Conservation (phyloP, 75 land plant species). For the Pinus tabuliformis region DNA sequence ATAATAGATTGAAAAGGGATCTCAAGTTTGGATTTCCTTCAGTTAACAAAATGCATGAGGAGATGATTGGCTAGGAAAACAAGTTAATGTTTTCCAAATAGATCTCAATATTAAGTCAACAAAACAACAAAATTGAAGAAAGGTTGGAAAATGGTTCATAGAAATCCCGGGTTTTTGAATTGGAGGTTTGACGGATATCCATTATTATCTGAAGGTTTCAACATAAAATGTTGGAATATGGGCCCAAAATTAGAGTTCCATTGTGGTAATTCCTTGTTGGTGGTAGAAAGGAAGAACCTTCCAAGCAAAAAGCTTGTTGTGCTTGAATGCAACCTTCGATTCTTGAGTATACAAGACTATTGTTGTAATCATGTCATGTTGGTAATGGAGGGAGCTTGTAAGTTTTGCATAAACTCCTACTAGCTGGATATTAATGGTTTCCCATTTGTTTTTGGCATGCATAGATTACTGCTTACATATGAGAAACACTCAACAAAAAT, state of each 20-base stretch:
- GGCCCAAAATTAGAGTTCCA: slow-evolving; percentile 4
- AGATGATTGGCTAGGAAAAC: too few species aligned
- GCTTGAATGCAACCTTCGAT: slow-evolving; percentile 3
- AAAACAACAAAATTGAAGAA: too few species aligned
- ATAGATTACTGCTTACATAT: neutral
- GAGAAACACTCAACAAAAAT: too few species aligned
- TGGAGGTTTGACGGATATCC: neutral
- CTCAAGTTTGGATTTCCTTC: too few species aligned
- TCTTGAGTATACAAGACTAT: neutral
- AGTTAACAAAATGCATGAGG: too few species aligned
- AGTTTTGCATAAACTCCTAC: neutral
- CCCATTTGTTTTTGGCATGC: neutral
- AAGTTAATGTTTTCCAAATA: too few species aligned
- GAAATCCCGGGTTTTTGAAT: too few species aligned
- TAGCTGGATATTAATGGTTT: neutral
- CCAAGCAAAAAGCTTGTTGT: neutral
- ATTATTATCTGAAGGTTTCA: slow-evolving; percentile 1
- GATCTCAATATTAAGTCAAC: too few species aligned
- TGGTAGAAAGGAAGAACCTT: neutral
- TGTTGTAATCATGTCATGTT: neutral
- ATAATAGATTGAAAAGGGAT: too few species aligned
- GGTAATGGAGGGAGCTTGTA: neutral
- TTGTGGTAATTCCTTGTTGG: slow-evolving; percentile 7
- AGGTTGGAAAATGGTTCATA: too few species aligned
- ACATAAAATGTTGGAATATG: slow-evolving; percentile 3